Conservation (phyloP, 2,329 filamentous ascomycete species). For the Phoma sp. region DNA sequence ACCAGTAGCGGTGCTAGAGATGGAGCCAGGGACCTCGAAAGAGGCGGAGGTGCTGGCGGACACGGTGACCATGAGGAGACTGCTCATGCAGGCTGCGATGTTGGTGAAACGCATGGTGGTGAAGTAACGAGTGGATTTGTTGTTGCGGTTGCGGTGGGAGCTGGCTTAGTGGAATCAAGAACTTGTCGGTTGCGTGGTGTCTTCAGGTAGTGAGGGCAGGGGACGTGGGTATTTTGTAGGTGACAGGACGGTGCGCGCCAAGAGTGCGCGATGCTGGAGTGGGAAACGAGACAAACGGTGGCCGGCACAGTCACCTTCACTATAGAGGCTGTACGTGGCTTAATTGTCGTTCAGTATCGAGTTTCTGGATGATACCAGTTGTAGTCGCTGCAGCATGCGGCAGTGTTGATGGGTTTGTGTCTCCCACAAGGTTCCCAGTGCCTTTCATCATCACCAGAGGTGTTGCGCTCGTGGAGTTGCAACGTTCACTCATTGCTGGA, state of each 20-base stretch:
- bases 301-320: background rate
- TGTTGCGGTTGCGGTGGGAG: background rate
- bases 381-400: background rate
- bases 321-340: background rate
- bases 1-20: background rate
- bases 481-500: background rate
- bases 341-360: background rate
- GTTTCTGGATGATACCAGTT: background rate
- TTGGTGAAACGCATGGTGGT: constrained; percentile 2
- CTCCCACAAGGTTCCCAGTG: background rate
- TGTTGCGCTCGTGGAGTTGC: background rate
- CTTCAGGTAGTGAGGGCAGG: background rate
- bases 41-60: constrained; percentile 3
- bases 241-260: constrained; percentile 3
- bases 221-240: background rate
- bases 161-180: background rate
- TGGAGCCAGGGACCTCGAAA: background rate
- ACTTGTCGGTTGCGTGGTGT: background rate
- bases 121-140: background rate
- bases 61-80: constrained; percentile 4
- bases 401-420: background rate
- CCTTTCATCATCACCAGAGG: background rate
- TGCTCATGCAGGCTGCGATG: constrained; percentile 1
- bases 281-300: constrained; percentile 3
- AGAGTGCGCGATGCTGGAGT: constrained; percentile 11